Percentiles rank a stretch among this genome's conserved stretches.
Evolutionary conservation across 257 asterid genomes (phyloP).

Genomic region (Ilex aquifolium): DNA sequence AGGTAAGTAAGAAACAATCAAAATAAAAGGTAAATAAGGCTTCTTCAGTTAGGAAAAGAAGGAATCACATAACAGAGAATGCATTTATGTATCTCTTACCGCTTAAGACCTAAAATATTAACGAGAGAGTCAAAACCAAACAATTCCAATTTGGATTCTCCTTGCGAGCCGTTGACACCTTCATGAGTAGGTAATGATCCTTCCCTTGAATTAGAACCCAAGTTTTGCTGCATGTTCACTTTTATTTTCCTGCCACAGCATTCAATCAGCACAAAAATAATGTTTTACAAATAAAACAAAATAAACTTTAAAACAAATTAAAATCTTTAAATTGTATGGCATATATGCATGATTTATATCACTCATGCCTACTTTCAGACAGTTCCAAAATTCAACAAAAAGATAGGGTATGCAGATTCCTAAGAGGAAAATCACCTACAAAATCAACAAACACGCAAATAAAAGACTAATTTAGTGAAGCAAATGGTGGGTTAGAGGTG

Average conservation of each 20-base stretch:
- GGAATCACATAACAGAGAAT: not conserved
- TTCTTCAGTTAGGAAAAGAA: not conserved
- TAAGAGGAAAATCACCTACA: no score
- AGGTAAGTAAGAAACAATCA: not conserved
- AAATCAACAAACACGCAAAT: no score
- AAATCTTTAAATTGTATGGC: no score
- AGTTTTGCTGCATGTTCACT: constrained; percentile 28
- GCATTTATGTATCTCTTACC: constrained; percentile 35
- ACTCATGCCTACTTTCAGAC: no score
- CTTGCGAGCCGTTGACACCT: constrained; percentile 51
- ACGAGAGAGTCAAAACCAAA: constrained; percentile 98
- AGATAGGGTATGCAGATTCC: no score
- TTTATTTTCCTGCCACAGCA: constrained; percentile 56
- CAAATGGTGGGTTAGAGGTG: no score
- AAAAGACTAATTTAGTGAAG: no score
- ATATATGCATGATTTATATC: no score
- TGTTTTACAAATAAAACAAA: constrained; percentile 2
- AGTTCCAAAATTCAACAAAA: no score
- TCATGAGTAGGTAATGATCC: constrained; percentile 45
- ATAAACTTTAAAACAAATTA: not conserved
- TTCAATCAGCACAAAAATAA: constrained; percentile 10
- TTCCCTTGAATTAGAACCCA: constrained; percentile 48
- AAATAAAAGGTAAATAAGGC: not conserved
- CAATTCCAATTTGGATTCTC: constrained; percentile 84
- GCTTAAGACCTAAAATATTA: constrained; percentile 90